These are phyloP conservation scores for Begonia masoniana DNA, from an alignment of 306 rosid species.

Conservation along the genomic window DNA sequence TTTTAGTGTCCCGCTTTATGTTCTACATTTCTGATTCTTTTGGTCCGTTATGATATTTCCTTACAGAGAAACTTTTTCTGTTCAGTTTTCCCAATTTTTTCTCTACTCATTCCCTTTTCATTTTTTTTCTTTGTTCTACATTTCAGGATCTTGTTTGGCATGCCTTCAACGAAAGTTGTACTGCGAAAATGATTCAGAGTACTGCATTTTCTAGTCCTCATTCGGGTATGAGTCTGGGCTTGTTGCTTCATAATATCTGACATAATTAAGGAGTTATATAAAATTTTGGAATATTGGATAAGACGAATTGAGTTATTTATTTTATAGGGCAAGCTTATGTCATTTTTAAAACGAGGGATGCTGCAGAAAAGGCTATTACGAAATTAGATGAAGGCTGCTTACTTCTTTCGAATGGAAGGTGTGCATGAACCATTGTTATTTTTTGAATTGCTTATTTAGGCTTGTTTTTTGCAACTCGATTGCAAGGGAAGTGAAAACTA, in stretches of 20 bases:
- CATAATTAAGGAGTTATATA: not conserved
- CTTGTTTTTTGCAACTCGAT: too few relatives aligned
- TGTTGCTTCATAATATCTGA: not conserved
- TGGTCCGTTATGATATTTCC: not conserved
- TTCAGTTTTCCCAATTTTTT: too few relatives aligned
- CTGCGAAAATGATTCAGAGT: conserved; percentile 61
- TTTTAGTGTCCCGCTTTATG: conserved; percentile 2
- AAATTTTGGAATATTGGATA: too few relatives aligned
- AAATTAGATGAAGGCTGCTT: conserved; percentile 52
- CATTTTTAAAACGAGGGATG: conserved; percentile 50
- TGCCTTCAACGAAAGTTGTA: conserved; percentile 57
- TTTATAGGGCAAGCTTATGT: conserved; percentile 75
- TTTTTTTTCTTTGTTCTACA: conserved; percentile 1
- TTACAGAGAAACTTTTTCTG: not conserved
- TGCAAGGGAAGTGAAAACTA: too few relatives aligned
- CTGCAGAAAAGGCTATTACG: conserved; percentile 42
- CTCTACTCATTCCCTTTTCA: not conserved
- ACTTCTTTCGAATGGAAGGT: conserved; percentile 75
- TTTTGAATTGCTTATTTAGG: too few relatives aligned
- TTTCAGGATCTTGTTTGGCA: conserved; percentile 52
- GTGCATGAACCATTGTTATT: conserved; percentile 10
- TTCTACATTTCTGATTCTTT: not conserved
- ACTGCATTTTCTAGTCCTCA: conserved; percentile 51
- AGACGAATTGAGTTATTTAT: conserved; percentile 1
- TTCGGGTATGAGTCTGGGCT: conserved; percentile 36